Evolutionary conservation across 441 rosid genomes (phyloP), one percentile per base, ranked within the genome.

Genomic region (Adansonia rubrostipa): DNA sequence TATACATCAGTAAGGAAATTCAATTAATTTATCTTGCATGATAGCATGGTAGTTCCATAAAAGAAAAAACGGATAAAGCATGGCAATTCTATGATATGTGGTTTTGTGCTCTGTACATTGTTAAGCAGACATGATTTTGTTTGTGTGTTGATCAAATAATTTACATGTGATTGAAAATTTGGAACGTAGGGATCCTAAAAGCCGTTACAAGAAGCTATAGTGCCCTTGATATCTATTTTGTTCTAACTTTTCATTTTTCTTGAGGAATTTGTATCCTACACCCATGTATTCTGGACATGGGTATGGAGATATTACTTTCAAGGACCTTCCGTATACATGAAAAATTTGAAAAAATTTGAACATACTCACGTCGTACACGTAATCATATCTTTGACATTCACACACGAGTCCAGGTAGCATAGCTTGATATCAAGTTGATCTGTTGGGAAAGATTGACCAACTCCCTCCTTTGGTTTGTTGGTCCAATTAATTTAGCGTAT

Each of bases 1-100:
- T 94, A 11, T 96, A 94, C 68, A 81, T 91, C 71, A 97, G 99
- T 96, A 74, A 91, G 95, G 36, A 66, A 45, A 15, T 42, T 48
- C 19, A 42, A 51, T 66, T 48, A 56, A 14, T 73, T 53, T 28
- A 11, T 64, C 47, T 36, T 24, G 44, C 66, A 62, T 62, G 28
- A 50, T 9, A 58, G n/a, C 48, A 51, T 53, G 24, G 5, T 51
- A 50, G 45, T 24, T 50, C 20, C 14, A 14, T 50, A 13, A 24
- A 50, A 24, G 2, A 11, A 14, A 3, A n/a, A 53, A 14, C 2
- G 7, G 0, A 44, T 5, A 14, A 15, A 28, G 44, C 56, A 8
- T 51, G 44, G 48, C 36, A 71, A 17, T 33, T 33, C 48, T 53
- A 13, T n/a, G 47, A 53, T 71, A 0, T 53, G 75, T 53, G 15